Evolutionary conservation across 2,329 filamentous ascomycete genomes (phyloP).

Genomic region (Penicillium sp.): DNA sequence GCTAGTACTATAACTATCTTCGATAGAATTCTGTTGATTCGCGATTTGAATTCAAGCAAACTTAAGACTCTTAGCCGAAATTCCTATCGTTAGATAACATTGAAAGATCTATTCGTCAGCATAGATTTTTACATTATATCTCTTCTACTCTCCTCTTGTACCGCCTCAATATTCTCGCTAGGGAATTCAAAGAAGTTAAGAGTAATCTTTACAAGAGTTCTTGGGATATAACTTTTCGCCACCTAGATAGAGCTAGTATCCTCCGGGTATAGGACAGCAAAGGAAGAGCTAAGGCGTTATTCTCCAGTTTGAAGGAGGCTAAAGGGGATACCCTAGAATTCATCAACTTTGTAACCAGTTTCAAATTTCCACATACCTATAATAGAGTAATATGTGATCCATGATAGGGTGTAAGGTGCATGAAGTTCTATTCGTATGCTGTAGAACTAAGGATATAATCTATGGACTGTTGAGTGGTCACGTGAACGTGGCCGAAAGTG

Average conservation of each 20-base stretch:
- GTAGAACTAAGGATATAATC: no score
- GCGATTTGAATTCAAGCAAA: slow-evolving; percentile 6
- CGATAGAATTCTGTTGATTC: slow-evolving; percentile 7
- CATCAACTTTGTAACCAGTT: not conserved
- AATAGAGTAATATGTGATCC: not conserved
- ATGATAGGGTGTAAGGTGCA: no score
- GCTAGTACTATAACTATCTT: slow-evolving; percentile 5
- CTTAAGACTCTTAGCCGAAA: not conserved
- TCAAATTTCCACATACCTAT: not conserved
- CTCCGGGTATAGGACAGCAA: slow-evolving; percentile 5
- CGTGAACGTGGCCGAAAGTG: no score
- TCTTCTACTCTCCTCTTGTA: slow-evolving; percentile 10
- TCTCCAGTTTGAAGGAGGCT: slow-evolving; percentile 4
- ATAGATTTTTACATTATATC: slow-evolving; percentile 1
- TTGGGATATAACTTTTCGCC: slow-evolving; percentile 2
- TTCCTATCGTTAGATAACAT: not conserved
- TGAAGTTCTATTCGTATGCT: no score
- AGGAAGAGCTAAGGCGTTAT: slow-evolving; percentile 1
- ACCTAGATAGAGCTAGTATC: not conserved
- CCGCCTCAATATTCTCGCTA: slow-evolving; percentile 3
- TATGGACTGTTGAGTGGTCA: no score
- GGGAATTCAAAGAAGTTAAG: not conserved
- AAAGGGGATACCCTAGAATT: slow-evolving; percentile 4
- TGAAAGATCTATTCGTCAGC: not conserved
- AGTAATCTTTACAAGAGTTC: slow-evolving; percentile 4